Percentiles rank a stretch among this genome's conserved stretches.
These are phyloP conservation scores for Phtheirospermum japonicum DNA, from an alignment of 257 asterid species.

Conservation along the genomic window DNA sequence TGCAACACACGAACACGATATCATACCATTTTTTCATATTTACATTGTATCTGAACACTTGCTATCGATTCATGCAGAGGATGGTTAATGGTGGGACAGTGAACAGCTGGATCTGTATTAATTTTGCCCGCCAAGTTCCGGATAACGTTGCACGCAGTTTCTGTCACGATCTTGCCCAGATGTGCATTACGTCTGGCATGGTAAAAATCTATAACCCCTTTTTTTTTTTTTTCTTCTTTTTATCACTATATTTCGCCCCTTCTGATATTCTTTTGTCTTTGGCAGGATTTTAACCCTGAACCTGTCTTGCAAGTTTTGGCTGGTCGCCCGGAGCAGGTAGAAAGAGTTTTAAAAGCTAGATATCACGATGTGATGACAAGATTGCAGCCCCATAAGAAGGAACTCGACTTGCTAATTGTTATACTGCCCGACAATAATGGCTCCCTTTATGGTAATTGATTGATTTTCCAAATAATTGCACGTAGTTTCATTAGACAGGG, in stretches of 20 bases:
- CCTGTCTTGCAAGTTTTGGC: conserved; percentile 67
- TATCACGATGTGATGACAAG: conserved; percentile 65
- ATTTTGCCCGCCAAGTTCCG: conserved; percentile 77
- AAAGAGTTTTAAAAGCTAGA: conserved; percentile 68
- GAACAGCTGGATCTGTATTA: conserved; percentile 78
- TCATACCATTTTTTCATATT: background rate
- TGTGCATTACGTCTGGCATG: conserved; percentile 96
- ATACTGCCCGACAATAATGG: conserved; percentile 94
- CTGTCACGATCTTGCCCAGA: conserved; percentile 86
- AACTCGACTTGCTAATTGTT: conserved; percentile 84
- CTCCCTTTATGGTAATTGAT: conserved; percentile 75
- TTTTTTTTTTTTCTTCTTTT: background rate
- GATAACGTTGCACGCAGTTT: conserved; percentile 63
- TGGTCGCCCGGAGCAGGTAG: conserved; percentile 87
- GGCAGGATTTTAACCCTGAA: conserved; percentile 66
- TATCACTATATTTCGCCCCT: background rate
- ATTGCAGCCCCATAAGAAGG: conserved; percentile 57
- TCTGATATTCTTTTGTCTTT: conserved; percentile 23
- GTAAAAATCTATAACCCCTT: conserved; percentile 34
- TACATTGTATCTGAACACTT: too few species aligned
- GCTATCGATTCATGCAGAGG: conserved; percentile 47
- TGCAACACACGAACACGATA: background rate
- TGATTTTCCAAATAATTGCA: background rate
- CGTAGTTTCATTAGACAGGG: too few species aligned
- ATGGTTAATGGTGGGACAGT: conserved; percentile 97